Base-by-base conservation (phyloP, 148 eudicot species). In the Cornus suecica region DNA sequence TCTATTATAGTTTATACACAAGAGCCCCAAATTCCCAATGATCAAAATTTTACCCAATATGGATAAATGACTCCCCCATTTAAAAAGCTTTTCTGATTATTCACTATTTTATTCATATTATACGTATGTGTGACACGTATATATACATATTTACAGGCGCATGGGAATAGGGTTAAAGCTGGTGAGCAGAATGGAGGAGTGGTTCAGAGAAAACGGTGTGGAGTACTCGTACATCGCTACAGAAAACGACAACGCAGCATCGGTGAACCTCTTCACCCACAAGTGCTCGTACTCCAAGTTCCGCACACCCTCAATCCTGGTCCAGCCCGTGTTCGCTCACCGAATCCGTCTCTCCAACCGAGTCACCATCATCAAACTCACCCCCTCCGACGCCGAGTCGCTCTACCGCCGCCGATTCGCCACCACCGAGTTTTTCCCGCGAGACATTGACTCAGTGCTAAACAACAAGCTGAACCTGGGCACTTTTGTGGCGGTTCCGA, bases 281-380 rank as follows among this genome's bases (percentile, higher is more conserved):
- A 95, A 95, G 82, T 88, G 87, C 72, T 91, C 90, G 8, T 95
- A 95, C 78, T 83, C 97, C 65, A 92, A 91, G 78, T 95, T 95
- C 84, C 91, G 99, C 1, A 92, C 93, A 1, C 99, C 99, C 0
- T 87, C 97, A 0, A 84, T 95, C 70, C 76, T 95, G 2, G 97
- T 95, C 82, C 94, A 88, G 51, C 99, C 99, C 29, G 97, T 95
- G 0, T 92, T 88, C 66, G 99, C 90, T 52, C 99, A 95, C 77
- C 88, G 87, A 15, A 78, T 78, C 76, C 78, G 77, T 58, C 41
- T 85, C 60, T 64, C 86, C 0, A 60, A 51, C 15, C 83, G 83
- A 66, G 83, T 85, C 42, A 52, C 78, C 54, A 69, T 92, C 74
- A 60, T 91, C 48, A 80, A 80, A 28, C 93, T 95, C 72, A 42